Conservation (phyloP, 2,329 filamentous ascomycete genomes). For the Saccharata proteae region DNA sequence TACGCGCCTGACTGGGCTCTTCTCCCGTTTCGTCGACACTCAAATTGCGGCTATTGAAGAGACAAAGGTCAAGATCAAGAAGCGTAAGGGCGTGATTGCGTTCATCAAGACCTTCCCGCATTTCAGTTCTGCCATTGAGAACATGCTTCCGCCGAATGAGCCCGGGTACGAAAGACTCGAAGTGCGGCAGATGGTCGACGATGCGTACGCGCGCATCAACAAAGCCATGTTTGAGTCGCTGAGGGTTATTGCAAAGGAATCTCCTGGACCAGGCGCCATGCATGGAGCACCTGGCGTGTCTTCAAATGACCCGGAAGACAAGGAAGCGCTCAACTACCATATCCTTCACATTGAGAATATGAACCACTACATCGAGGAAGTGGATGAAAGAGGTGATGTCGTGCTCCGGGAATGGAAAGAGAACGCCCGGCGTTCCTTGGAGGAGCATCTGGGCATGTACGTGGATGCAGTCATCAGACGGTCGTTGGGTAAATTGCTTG, state of each 20-base stretch:
- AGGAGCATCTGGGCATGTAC: conserved; percentile 80
- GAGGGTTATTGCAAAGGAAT: conserved; percentile 78
- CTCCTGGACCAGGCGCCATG: conserved; percentile 38
- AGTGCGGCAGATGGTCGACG: conserved; percentile 67
- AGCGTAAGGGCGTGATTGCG: conserved; percentile 88
- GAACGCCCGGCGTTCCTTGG: conserved; percentile 64
- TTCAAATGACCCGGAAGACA: conserved; percentile 65
- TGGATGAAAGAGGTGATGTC: conserved; percentile 60
- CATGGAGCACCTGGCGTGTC: conserved; percentile 36
- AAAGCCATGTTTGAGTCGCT: conserved; percentile 96
- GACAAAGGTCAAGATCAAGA: conserved; percentile 98
- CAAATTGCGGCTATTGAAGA: conserved; percentile 94
- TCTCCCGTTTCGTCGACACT: conserved; percentile 83
- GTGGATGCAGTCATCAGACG: conserved; percentile 78
- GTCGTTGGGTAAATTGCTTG: conserved; percentile 74
- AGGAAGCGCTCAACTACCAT: conserved; percentile 93
- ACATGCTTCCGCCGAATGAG: conserved; percentile 50
- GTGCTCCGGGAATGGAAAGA: conserved; percentile 75
- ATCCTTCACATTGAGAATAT: conserved; percentile 97
- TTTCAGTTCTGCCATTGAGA: conserved; percentile 74
- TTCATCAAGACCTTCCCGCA: conserved; percentile 90
- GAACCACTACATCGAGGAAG: conserved; percentile 92
- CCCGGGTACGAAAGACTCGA: conserved; percentile 41
- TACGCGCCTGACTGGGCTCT: conserved; percentile 58
- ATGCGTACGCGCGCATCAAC: conserved; percentile 78